A percentile compares a stretch with the other conserved stretches of the same genome.
These are phyloP conservation scores for Coffea humblotiana DNA, from an alignment of 305 asterid species.

Conservation along the genomic window DNA sequence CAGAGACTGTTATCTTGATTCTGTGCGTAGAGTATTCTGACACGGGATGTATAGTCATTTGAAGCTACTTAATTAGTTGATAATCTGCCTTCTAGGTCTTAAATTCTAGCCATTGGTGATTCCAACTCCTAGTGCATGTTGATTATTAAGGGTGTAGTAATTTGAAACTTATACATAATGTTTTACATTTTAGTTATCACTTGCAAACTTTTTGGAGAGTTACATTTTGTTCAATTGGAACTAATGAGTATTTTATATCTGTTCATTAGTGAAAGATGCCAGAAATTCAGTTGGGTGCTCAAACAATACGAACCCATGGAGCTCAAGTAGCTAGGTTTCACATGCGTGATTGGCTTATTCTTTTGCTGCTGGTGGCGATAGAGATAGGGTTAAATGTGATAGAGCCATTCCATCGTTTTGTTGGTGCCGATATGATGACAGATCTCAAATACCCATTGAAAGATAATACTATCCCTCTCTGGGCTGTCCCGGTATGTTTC, in stretches of 20 bases:
- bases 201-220: background rate
- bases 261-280: constrained; percentile 62
- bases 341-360: constrained; percentile 93
- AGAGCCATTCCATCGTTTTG: constrained; percentile 92
- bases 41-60: background rate
- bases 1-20: background rate
- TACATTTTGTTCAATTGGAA: no score
- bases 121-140: no score
- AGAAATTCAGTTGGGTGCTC: constrained; percentile 85
- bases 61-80: background rate
- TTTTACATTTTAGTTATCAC: background rate
- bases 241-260: constrained; percentile 7
- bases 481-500: constrained; percentile 84
- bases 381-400: constrained; percentile 69
- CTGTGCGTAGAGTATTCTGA: background rate
- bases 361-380: constrained; percentile 70
- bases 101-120: no score
- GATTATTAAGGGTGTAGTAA: no score
- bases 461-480: constrained; percentile 79
- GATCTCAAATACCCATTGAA: constrained; percentile 83
- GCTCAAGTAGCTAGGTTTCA: constrained; percentile 68
- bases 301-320: constrained; percentile 79
- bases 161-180: background rate
- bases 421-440: constrained; percentile 83
- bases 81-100: no score